Conservation (phyloP, 257 asterid genomes). For the Lantana camara region DNA sequence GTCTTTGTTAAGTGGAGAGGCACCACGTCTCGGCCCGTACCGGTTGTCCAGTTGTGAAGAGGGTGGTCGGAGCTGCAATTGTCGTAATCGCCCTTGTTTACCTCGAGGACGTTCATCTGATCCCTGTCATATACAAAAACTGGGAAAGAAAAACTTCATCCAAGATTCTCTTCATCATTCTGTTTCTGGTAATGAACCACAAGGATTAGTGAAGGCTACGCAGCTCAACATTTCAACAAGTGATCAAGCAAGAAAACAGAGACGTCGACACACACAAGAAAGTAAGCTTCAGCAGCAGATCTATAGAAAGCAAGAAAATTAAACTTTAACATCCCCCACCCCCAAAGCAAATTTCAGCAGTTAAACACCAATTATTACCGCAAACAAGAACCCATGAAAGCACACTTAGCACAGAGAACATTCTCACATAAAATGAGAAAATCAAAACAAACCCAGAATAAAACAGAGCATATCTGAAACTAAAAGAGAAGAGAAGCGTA, state of each 20-base stretch:
- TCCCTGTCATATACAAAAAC: constrained; percentile 77
- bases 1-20: constrained; percentile 72
- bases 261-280: no score
- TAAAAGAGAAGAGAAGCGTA: constrained; percentile 33
- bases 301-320: no score
- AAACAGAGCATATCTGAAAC: constrained; percentile 38
- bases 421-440: background rate
- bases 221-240: constrained; percentile 13
- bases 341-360: background rate
- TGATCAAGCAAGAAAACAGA: no score
- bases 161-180: constrained; percentile 3
- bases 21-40: constrained; percentile 93
- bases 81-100: constrained; percentile 70
- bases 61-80: constrained; percentile 62
- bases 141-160: constrained; percentile 33
- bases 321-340: background rate
- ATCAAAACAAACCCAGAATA: no score
- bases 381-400: no score
- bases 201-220: no score
- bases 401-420: no score
- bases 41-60: constrained; percentile 79
- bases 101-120: constrained; percentile 77
- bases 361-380: background rate
- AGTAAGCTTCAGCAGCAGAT: constrained; percentile 29
- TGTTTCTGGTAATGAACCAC: no score